phyloP scores from a whole-genome alignment of 1,139 yeast genomes.

The Taiozyma onychis region DNA sequence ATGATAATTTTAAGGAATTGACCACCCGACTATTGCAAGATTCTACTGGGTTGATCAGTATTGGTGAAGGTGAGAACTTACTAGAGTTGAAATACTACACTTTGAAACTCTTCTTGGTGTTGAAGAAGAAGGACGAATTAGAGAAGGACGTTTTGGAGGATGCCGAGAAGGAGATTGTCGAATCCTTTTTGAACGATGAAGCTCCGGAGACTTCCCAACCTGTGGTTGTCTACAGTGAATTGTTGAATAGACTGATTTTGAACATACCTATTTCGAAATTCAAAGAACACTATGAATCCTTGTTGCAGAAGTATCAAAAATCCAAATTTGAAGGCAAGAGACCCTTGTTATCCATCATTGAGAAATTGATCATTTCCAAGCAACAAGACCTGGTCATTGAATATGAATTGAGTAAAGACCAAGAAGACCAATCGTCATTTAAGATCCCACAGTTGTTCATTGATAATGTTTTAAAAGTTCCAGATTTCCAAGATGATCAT shows the following conservation, averaged over 20 bases:
- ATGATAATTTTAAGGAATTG: conserved; percentile 22
- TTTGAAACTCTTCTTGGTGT: conserved; percentile 36
- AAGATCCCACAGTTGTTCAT: conserved; percentile 35
- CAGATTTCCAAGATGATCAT: conserved; percentile 14
- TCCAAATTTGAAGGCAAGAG: conserved; percentile 29
- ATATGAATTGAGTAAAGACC: conserved; percentile 43
- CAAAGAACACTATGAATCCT: conserved; percentile 14
- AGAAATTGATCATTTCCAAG: conserved; percentile 28
- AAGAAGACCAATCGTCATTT: conserved; percentile 19
- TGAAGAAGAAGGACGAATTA: conserved; percentile 24
- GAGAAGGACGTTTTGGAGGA: conserved; percentile 29
- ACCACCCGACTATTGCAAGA: conserved; percentile 40
- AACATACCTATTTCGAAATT: conserved; percentile 11
- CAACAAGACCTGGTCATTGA: conserved; percentile 62
- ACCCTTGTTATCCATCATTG: conserved; percentile 32
- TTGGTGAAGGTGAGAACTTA: conserved; percentile 32
- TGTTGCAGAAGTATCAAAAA: conserved; percentile 18
- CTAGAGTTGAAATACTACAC: conserved; percentile 42
- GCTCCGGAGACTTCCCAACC: conserved; percentile 18
- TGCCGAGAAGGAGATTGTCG: conserved; percentile 21
- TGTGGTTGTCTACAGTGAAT: conserved; percentile 15
- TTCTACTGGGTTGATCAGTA: conserved; percentile 40
- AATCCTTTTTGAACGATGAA: conserved; percentile 19
- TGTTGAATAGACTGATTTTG: conserved; percentile 17
- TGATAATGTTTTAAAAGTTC: conserved; percentile 21